A percentile compares a stretch with the other conserved stretches of the same genome.
Evolutionary conservation across 305 asterid genomes (phyloP).

Genomic region (Rubia balearica): DNA sequence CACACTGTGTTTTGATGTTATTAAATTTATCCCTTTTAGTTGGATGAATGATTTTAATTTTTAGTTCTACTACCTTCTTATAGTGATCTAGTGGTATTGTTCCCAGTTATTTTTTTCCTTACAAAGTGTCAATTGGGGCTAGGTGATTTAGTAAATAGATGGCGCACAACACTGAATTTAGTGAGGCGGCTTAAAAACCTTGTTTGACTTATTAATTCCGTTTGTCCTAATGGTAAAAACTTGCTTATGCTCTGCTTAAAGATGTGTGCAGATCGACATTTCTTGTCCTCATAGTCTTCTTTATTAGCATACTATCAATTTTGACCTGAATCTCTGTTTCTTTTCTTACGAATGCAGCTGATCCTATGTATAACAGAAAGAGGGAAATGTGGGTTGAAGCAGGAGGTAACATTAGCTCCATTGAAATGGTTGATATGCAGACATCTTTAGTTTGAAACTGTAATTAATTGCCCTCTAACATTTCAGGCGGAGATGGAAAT

Average conservation of each 20-base stretch:
- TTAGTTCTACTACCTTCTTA: no score
- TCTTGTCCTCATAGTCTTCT: neutral
- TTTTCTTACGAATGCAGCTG: slow-evolving; percentile 29
- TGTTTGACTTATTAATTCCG: neutral
- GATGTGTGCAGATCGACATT: neutral
- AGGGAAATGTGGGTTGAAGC: slow-evolving; percentile 27
- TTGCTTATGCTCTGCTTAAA: neutral
- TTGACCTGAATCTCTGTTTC: slow-evolving; percentile 11
- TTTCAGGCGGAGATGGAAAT: slow-evolving; percentile 46
- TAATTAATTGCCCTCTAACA: slow-evolving; percentile 20
- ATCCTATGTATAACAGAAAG: slow-evolving; percentile 27
- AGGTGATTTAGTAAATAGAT: neutral
- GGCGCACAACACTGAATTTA: neutral
- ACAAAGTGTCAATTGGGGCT: neutral
- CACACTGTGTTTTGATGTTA: neutral
- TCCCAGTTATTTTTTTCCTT: neutral
- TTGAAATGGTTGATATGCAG: neutral
- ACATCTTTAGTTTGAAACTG: neutral
- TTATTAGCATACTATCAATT: neutral
- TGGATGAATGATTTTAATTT: neutral
- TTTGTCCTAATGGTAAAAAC: neutral
- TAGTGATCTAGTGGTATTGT: neutral
- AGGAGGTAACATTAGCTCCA: slow-evolving; percentile 30
- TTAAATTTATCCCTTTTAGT: neutral
- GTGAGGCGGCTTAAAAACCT: neutral